A percentile compares a stretch with the other conserved stretches of the same genome.
phyloP scores from a whole-genome alignment of 129 eudicot genomes.

The Chrysanthemum seticuspe region DNA sequence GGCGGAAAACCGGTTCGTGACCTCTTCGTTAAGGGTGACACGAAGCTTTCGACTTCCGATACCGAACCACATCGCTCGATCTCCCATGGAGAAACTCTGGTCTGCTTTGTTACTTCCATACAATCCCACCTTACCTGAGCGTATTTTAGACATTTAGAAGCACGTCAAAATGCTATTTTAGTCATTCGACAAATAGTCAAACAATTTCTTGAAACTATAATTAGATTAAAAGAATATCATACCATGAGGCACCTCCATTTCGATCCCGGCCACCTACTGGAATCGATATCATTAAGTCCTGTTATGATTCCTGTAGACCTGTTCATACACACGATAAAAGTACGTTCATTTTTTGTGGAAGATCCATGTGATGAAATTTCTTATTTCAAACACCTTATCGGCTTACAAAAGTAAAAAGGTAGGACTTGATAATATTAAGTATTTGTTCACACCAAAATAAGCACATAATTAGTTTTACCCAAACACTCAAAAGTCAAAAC shows the following conservation, averaged over 20 bases:
- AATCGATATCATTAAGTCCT: conserved; percentile 65
- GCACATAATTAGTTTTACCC: too few relatives aligned
- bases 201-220: background rate
- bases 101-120: conserved; percentile 48
- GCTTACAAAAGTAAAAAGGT: background rate
- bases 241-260: conserved; percentile 95
- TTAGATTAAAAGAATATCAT: conserved; percentile 5
- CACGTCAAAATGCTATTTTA: background rate
- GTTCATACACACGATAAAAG: conserved; percentile 7
- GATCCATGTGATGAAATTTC: background rate
- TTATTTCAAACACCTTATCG: too few relatives aligned
- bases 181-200: background rate
- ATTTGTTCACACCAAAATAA: too few relatives aligned
- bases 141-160: background rate
- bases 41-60: conserved; percentile 50
- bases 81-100: conserved; percentile 97
- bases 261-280: conserved; percentile 86
- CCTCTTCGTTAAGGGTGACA: conserved; percentile 62
- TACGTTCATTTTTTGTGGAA: conserved; percentile 3
- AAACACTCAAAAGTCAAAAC: too few relatives aligned
- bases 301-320: conserved; percentile 72
- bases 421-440: too few relatives aligned
- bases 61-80: conserved; percentile 70
- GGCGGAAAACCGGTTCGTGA: conserved; percentile 49
- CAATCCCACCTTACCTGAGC: conserved; percentile 92